Conservation (phyloP, 78 protist species). For the Dictyostelium capitatum region DNA sequence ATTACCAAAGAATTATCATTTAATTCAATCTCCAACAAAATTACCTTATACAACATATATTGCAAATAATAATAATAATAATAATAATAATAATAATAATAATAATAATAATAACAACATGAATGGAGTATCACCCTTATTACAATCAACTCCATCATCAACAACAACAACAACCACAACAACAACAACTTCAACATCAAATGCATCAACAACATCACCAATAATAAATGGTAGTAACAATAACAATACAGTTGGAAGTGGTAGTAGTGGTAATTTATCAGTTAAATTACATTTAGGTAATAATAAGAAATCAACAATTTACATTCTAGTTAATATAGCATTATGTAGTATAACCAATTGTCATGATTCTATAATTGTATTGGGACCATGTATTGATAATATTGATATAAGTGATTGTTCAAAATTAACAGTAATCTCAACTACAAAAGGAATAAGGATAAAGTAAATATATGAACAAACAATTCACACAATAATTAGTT, state of each 20-base stretch:
- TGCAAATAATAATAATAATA: background rate
- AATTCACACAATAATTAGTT: background rate
- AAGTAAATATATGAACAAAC: constrained; percentile 37
- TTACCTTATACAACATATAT: constrained; percentile 8
- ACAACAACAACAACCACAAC: background rate
- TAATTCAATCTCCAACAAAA: constrained; percentile 9
- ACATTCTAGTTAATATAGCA: constrained; percentile 40
- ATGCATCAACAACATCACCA: constrained; percentile 19
- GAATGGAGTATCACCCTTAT: background rate
- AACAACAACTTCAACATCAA: background rate
- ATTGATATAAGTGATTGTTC: constrained; percentile 53
- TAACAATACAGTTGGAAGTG: background rate
- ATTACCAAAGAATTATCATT: background rate
- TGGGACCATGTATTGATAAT: constrained; percentile 64
- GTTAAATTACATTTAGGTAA: constrained; percentile 13
- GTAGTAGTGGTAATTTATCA: background rate
- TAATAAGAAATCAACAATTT: constrained; percentile 45
- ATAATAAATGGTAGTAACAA: background rate
- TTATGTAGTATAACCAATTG: constrained; percentile 13
- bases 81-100: background rate
- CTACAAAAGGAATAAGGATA: constrained; percentile 62
- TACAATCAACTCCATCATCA: background rate
- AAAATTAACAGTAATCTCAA: constrained; percentile 41
- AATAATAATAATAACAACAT: constrained; percentile 5
- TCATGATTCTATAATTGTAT: constrained; percentile 59